Evolutionary conservation across 2,329 filamentous ascomycete species (phyloP).

Genomic region (Blumeriella jaapii): DNA sequence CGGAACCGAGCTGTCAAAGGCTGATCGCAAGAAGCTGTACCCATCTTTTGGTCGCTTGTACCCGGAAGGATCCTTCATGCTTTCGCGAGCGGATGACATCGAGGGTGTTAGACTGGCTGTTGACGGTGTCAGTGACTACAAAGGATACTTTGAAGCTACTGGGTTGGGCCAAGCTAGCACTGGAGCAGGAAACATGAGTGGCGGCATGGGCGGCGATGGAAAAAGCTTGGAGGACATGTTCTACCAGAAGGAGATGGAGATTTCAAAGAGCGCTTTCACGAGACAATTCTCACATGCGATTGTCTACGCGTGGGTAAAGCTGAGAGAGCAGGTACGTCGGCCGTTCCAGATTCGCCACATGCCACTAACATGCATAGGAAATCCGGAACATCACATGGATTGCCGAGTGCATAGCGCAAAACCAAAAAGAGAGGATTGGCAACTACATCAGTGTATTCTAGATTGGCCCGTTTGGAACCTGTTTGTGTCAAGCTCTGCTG

Average conservation of each 20-base stretch:
- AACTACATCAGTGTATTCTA: slow-evolving; percentile 99
- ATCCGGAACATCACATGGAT: slow-evolving; percentile 99
- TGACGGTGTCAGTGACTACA: slow-evolving; percentile 87
- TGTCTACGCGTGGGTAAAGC: slow-evolving; percentile 95
- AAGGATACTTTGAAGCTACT: slow-evolving; percentile 91
- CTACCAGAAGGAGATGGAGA: slow-evolving; percentile 99
- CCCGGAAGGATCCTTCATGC: slow-evolving; percentile 88
- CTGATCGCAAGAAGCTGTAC: slow-evolving; percentile 91
- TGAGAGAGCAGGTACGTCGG: slow-evolving; percentile 89
- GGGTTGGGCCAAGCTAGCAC: slow-evolving; percentile 62
- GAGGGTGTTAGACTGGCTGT: slow-evolving; percentile 90
- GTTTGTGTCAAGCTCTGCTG: slow-evolving; percentile 7
- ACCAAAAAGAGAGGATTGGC: slow-evolving; percentile 96
- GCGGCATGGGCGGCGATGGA: slow-evolving; percentile 66
- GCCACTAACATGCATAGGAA: slow-evolving; percentile 52
- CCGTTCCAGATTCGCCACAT: too few species aligned
- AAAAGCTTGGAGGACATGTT: slow-evolving; percentile 95
- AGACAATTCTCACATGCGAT: slow-evolving; percentile 91
- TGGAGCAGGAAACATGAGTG: slow-evolving; percentile 71
- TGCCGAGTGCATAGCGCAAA: slow-evolving; percentile 97
- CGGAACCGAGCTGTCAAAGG: slow-evolving; percentile 88
- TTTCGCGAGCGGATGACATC: slow-evolving; percentile 86
- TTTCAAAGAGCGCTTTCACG: slow-evolving; percentile 90
- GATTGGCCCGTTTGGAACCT: slow-evolving; percentile 12
- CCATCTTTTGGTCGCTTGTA: slow-evolving; percentile 84